A percentile compares a stretch with the other conserved stretches of the same genome.
Conservation (phyloP, 73 alveolate species). For the Symbiodinium natans region DNA sequence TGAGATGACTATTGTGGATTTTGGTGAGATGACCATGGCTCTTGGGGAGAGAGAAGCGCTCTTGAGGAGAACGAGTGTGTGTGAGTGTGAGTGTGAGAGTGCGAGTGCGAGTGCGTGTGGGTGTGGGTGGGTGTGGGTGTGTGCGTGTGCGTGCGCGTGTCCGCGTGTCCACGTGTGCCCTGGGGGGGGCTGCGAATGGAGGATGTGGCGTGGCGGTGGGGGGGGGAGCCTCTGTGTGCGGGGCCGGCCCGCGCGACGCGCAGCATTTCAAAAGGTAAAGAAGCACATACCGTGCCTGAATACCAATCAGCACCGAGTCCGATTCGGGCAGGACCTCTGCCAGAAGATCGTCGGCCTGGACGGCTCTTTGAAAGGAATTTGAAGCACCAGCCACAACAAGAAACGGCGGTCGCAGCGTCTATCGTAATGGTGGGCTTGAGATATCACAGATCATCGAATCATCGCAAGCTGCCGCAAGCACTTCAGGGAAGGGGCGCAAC, state of each 20-base stretch:
- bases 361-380: neutral
- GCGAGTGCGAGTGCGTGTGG: neutral
- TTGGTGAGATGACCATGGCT: too few species aligned
- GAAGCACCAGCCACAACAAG: neutral
- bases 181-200: too few species aligned
- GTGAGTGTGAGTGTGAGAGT: neutral
- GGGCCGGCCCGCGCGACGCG: too few species aligned
- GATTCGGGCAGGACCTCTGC: constrained; percentile 77
- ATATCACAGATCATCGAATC: neutral
- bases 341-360: constrained; percentile 65
- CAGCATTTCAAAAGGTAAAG: too few species aligned
- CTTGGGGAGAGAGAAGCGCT: too few species aligned
- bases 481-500: neutral
- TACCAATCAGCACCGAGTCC: constrained; percentile 32
- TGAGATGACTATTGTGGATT: too few species aligned
- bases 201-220: too few species aligned
- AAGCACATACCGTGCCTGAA: too few species aligned
- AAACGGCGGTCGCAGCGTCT: neutral
- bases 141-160: neutral
- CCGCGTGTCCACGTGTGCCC: neutral
- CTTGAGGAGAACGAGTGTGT: too few species aligned
- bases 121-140: too few species aligned
- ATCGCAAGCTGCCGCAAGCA: neutral
- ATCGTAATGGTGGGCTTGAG: neutral
- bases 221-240: too few species aligned